phyloP scores from a whole-genome alignment of 768 basidiomycete species.

The Tulasnella sp. region DNA sequence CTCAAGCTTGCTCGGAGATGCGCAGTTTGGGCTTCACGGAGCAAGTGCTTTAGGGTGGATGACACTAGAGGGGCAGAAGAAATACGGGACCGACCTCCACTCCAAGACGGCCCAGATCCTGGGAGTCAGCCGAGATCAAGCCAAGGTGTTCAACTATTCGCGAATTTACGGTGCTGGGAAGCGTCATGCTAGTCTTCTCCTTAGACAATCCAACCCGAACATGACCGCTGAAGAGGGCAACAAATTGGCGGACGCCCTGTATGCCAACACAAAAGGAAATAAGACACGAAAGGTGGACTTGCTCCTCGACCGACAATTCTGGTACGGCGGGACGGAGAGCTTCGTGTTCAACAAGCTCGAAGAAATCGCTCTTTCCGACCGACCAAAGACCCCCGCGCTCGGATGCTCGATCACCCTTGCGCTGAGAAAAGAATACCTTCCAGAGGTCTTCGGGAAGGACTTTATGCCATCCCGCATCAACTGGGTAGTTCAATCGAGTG shows the following conservation, averaged over 20 bases:
- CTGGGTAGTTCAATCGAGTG: constrained; percentile 98
- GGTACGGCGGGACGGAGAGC: constrained; percentile 95
- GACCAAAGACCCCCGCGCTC: constrained; percentile 86
- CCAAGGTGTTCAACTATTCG: constrained; percentile 99
- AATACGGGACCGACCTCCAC: constrained; percentile 90
- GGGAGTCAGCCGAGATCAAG: constrained; percentile 87
- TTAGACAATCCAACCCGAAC: constrained; percentile 76
- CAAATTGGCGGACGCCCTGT: constrained; percentile 75
- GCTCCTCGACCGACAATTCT: constrained; percentile 63
- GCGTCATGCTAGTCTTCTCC: constrained; percentile 82
- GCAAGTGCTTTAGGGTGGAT: constrained; percentile 98
- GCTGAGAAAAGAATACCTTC: constrained; percentile 83
- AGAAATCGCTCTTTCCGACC: constrained; percentile 81
- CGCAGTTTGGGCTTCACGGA: constrained; percentile 94
- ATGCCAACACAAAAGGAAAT: constrained; percentile 89
- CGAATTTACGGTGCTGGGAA: constrained; percentile 98
- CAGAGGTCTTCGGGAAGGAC: constrained; percentile 72
- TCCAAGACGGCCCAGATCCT: constrained; percentile 93
- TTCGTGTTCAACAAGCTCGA: constrained; percentile 98
- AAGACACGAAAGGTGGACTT: constrained; percentile 71
- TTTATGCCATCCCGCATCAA: constrained; percentile 97
- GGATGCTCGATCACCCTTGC: constrained; percentile 93
- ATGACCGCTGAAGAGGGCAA: constrained; percentile 78
- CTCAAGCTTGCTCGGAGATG: constrained; percentile 96
- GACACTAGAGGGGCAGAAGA: constrained; percentile 96